Conservation (phyloP, 2,329 filamentous ascomycete genomes). For the Amauroascus niger region DNA sequence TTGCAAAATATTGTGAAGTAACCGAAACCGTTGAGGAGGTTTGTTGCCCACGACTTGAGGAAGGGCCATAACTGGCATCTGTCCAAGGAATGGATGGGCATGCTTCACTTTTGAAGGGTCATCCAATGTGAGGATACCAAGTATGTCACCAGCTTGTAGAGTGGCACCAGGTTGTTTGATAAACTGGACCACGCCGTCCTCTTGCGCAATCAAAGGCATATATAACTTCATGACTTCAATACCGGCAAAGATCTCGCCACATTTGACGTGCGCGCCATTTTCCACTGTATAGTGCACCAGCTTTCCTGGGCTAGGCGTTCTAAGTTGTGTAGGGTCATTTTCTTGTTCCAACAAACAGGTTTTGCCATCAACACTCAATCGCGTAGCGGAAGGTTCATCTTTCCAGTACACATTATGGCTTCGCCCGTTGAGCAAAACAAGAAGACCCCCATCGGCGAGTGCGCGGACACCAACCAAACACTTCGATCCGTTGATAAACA, state of each 20-base stretch:
- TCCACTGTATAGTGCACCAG: conserved; percentile 96
- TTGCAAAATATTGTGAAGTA: conserved; percentile 65
- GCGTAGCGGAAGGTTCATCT: conserved; percentile 91
- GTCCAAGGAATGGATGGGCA: conserved; percentile 83
- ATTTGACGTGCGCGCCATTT: conserved; percentile 84
- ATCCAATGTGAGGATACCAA: conserved; percentile 92
- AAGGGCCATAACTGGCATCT: conserved; percentile 75
- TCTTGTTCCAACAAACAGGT: conserved; percentile 96
- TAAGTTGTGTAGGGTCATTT: conserved; percentile 94
- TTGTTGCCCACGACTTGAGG: conserved; percentile 85
- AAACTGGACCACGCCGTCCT: conserved; percentile 92
- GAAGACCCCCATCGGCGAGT: conserved; percentile 83
- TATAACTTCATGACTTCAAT: conserved; percentile 99
- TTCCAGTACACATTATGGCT: conserved; percentile 99
- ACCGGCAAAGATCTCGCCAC: conserved; percentile 88
- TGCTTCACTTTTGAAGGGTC: conserved; percentile 95
- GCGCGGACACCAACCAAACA: conserved; percentile 86
- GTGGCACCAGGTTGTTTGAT: conserved; percentile 99
- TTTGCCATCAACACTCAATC: conserved; percentile 94
- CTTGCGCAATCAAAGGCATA: conserved; percentile 91
- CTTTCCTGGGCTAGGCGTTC: conserved; percentile 91
- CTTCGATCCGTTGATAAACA: conserved; percentile 98
- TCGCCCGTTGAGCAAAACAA: conserved; percentile 81
- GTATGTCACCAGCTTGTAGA: conserved; percentile 92
- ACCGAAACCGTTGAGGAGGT: conserved; percentile 74